A percentile compares a stretch with the other conserved stretches of the same genome.
Conservation (phyloP, 1,284 basidiomycete species). For the Earliella scabrosa region DNA sequence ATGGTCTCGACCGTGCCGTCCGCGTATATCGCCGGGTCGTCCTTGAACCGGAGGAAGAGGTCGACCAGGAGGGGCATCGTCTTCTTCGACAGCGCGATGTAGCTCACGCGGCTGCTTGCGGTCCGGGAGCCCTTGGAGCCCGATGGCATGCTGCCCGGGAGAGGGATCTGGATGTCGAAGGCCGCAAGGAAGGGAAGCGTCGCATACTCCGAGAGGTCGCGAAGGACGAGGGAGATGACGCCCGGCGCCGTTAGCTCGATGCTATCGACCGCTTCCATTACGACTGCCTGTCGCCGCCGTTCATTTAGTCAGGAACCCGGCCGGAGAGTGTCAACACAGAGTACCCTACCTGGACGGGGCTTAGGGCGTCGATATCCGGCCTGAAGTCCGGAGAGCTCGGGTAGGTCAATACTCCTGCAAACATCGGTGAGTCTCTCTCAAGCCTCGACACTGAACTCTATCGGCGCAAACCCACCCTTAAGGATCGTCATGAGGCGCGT, state of each 20-base stretch:
- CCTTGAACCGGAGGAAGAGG: constrained; percentile 69
- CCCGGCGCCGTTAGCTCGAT: constrained; percentile 70
- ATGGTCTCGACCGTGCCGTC: constrained; percentile 86
- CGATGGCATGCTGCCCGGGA: constrained; percentile 26
- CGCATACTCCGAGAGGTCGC: constrained; percentile 84
- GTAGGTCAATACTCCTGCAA: constrained; percentile 78
- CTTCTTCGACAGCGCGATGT: constrained; percentile 86
- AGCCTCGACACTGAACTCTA: background rate
- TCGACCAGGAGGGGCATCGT: constrained; percentile 85
- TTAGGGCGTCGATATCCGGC: constrained; percentile 83
- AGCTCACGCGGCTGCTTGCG: constrained; percentile 69
- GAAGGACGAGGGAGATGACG: constrained; percentile 74
- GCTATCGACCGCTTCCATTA: constrained; percentile 69
- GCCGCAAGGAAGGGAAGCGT: constrained; percentile 85
- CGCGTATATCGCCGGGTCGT: constrained; percentile 65
- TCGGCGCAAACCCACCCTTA: constrained; percentile 58
- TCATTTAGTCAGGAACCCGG: constrained; percentile 13
- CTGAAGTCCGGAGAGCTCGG: constrained; percentile 83
- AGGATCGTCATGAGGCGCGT: constrained; percentile 76
- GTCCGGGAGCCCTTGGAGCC: constrained; percentile 41
- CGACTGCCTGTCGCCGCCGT: constrained; percentile 52
- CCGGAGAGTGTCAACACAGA: background rate
- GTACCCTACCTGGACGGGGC: constrained; percentile 75
- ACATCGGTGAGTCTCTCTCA: background rate
- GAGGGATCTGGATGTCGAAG: constrained; percentile 54